Conservation (phyloP, 208 protist species). For the Trypanosoma cruzi region DNA sequence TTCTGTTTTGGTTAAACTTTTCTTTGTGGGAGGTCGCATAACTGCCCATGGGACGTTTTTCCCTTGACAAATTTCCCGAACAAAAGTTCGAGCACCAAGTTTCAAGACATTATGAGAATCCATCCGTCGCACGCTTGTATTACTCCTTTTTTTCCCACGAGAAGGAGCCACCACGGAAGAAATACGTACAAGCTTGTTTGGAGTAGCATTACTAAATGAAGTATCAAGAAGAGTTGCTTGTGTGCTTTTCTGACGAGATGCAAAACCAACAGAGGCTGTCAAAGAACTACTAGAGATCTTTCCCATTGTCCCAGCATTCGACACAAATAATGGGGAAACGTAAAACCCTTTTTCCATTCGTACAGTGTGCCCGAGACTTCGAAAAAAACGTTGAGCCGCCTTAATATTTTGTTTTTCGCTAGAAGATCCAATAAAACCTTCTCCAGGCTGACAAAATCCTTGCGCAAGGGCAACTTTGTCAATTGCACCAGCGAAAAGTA, state of each 20-base stretch:
- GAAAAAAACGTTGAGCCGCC: slow-evolving; percentile 68
- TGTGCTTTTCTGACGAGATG: slow-evolving; percentile 77
- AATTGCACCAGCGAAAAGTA: slow-evolving; percentile 60
- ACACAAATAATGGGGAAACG: slow-evolving; percentile 79
- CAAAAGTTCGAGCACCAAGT: slow-evolving; percentile 79
- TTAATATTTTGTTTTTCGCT: slow-evolving; percentile 33
- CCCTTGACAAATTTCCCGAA: slow-evolving; percentile 79
- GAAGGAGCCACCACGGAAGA: slow-evolving; percentile 53
- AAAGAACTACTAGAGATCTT: slow-evolving; percentile 73
- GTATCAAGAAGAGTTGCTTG: slow-evolving; percentile 70
- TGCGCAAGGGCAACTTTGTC: slow-evolving; percentile 73
- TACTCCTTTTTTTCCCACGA: slow-evolving; percentile 41
- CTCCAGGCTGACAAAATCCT: slow-evolving; percentile 72
- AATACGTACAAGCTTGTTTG: slow-evolving; percentile 81
- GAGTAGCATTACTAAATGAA: slow-evolving; percentile 88
- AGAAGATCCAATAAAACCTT: not conserved
- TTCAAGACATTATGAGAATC: slow-evolving; percentile 74
- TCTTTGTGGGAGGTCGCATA: slow-evolving; percentile 58
- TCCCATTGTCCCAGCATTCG: slow-evolving; percentile 75
- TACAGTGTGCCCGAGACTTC: slow-evolving; percentile 73
- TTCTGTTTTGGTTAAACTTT: slow-evolving; percentile 47
- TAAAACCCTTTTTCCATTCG: slow-evolving; percentile 85
- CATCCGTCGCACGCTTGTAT: slow-evolving; percentile 35
- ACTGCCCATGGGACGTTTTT: slow-evolving; percentile 85
- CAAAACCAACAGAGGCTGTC: slow-evolving; percentile 74